Base-by-base conservation (phyloP, 2,329 filamentous ascomycete genomes). In the Fusarium sp. region DNA sequence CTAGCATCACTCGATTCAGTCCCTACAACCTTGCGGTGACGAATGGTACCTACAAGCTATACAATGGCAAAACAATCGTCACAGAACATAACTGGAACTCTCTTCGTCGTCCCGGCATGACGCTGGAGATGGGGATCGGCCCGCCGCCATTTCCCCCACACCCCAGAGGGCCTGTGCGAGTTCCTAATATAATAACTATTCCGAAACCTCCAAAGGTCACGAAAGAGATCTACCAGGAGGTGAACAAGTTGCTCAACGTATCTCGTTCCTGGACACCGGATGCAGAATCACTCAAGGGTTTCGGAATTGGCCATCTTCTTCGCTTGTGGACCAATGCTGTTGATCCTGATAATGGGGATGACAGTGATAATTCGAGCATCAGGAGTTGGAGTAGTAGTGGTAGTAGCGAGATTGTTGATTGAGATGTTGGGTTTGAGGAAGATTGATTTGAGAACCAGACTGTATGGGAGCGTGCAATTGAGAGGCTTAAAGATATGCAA, bases 281-380 rank as follows among this genome's bases (percentile, higher is more conserved):
- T 2, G 13, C 46, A 4, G 51, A 49, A 20, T 46, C 27, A 0
- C 9, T 51, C 3, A 42, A 64, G 11, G 6, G 5, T 3, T 11
- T 11, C 10, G 51, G 59, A 7, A n/a, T 64, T 2, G 30, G 37
- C 1, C 14, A 42, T 11, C 40, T 64, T 11, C 5, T 64, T 4
- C 25, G 13, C 7, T 9, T 50, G 7, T 64, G 61, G 61, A 64
- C 61, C 2, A 64, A 50, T 20, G 59, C 59, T 5, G 3, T 59
- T 14, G 61, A 64, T 25, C 27, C 58, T 7, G 32, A 37, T 7
- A 11, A 34, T 5, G 47, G 55, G 8, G 47, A 55, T 3, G 13
- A 11, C 1, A 42, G 30, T n/a, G 23, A 32, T 25, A 11, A 10
- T 8, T 37, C 18, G 12, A 37, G 34, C 10, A 10, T 37, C 0